These are phyloP conservation scores for Xylariales sp. DNA, from an alignment of 2,329 filamentous ascomycete species.

Conservation along the genomic window DNA sequence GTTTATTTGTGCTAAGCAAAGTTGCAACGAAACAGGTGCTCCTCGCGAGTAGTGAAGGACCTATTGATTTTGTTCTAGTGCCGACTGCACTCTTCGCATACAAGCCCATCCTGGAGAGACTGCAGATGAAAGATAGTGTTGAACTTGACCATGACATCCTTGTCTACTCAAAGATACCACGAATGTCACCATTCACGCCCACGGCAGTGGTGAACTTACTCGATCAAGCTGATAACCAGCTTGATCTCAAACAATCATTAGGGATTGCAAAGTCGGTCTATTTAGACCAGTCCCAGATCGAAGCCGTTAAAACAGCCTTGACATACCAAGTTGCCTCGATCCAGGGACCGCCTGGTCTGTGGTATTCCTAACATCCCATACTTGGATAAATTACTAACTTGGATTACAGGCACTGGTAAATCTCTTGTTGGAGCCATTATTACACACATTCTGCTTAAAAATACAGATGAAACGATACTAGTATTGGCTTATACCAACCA, in stretches of 20 bases:
- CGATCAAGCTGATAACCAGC: neutral
- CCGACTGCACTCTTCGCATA: constrained; percentile 66
- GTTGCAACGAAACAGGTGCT: constrained; percentile 47
- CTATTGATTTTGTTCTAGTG: constrained; percentile 50
- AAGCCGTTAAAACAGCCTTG: constrained; percentile 52
- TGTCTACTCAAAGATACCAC: constrained; percentile 43
- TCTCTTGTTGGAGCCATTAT: constrained; percentile 67
- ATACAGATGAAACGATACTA: constrained; percentile 49
- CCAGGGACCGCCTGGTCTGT: constrained; percentile 66
- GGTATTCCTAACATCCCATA: too few relatives aligned
- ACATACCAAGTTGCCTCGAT: constrained; percentile 53
- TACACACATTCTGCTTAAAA: constrained; percentile 48
- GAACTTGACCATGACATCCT: constrained; percentile 59
- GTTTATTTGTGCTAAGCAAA: constrained; percentile 37
- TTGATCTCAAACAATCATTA: constrained; percentile 8
- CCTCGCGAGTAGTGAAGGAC: constrained; percentile 21
- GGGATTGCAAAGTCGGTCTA: too few relatives aligned
- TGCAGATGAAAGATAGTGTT: constrained; percentile 51
- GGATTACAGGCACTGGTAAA: constrained; percentile 70
- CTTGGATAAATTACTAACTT: too few relatives aligned
- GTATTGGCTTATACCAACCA: constrained; percentile 68
- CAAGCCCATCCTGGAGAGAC: constrained; percentile 58
- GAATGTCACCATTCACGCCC: constrained; percentile 1
- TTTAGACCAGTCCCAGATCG: constrained; percentile 47
- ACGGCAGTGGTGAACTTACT: constrained; percentile 5